These are phyloP conservation scores for Emmonsia crescens DNA, from an alignment of 2,329 filamentous ascomycete genomes.

Conservation along the genomic window DNA sequence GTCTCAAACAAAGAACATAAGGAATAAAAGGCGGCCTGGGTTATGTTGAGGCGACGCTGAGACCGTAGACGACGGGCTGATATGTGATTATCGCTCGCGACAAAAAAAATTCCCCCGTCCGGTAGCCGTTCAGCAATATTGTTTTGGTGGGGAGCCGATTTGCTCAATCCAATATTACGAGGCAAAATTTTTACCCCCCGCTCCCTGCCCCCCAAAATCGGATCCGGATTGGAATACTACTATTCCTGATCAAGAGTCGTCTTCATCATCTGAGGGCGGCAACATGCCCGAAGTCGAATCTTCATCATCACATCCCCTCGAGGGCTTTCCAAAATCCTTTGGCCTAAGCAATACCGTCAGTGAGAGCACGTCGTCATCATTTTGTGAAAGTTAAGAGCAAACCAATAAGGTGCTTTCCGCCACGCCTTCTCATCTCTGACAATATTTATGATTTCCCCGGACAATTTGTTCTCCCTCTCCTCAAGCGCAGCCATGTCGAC, in stretches of 20 bases:
- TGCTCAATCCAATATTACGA: background rate
- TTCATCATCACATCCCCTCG: slow-evolving; percentile 57
- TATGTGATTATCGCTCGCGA: background rate
- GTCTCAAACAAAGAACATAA: background rate
- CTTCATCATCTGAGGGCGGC: slow-evolving; percentile 71
- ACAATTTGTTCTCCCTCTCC: slow-evolving; percentile 62
- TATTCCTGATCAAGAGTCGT: slow-evolving; percentile 9
- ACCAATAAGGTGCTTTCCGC: slow-evolving; percentile 87
- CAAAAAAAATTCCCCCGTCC: background rate
- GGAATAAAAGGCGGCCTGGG: slow-evolving; percentile 2
- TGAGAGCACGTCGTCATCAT: background rate
- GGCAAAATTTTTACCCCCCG: background rate
- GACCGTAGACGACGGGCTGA: background rate
- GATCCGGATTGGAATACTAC: background rate
- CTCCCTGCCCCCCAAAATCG: background rate
- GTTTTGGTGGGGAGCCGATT: background rate
- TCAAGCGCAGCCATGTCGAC: slow-evolving; percentile 59
- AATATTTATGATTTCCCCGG: slow-evolving; percentile 85
- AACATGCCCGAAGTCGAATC: slow-evolving; percentile 74
- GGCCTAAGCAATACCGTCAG: slow-evolving; percentile 47
- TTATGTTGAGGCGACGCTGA: background rate
- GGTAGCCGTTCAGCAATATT: background rate
- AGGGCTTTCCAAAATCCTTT: slow-evolving; percentile 62
- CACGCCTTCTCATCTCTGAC: slow-evolving; percentile 84
- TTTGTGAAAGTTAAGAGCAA: slow-evolving; percentile 15